phyloP scores from a whole-genome alignment of 257 asterid genomes.

The Galeopsis tetrahit region DNA sequence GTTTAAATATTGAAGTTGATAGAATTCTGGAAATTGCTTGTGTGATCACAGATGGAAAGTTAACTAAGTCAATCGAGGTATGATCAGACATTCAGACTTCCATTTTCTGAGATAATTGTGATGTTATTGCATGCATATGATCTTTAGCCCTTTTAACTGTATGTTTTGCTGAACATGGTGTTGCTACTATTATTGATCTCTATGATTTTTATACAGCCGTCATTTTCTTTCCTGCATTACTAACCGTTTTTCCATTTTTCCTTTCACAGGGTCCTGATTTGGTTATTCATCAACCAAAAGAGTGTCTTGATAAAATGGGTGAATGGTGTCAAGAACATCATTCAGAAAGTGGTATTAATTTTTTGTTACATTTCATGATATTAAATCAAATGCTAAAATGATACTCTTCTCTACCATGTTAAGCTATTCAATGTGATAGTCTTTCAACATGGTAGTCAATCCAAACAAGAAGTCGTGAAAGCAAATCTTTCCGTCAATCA shows the following conservation, averaged over 20 bases:
- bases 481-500: not conserved
- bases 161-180: conserved; percentile 26
- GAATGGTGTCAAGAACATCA: conserved; percentile 98
- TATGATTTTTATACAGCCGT: conserved; percentile 17
- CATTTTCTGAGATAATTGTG: not conserved
- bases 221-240: conserved; percentile 28
- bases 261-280: conserved; percentile 84
- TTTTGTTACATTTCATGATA: conserved; percentile 24
- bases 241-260: conserved; percentile 28
- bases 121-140: conserved; percentile 25
- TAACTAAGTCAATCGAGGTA: conserved; percentile 83
- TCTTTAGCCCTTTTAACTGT: conserved; percentile 23
- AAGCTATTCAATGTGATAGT: not conserved
- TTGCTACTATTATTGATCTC: conserved; percentile 15
- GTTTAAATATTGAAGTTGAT: conserved; percentile 80
- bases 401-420: not conserved
- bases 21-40: conserved; percentile 97
- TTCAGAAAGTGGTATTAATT: conserved; percentile 71
- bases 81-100: conserved; percentile 17
- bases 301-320: conserved; percentile 89
- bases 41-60: conserved; percentile 83
- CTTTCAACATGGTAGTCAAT: not conserved
- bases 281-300: conserved; percentile 81
- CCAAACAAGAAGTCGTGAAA: not conserved
- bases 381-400: conserved; percentile 6